Conservation (phyloP, 805 yeast genomes). For the Zygotorulaspora sp. region DNA sequence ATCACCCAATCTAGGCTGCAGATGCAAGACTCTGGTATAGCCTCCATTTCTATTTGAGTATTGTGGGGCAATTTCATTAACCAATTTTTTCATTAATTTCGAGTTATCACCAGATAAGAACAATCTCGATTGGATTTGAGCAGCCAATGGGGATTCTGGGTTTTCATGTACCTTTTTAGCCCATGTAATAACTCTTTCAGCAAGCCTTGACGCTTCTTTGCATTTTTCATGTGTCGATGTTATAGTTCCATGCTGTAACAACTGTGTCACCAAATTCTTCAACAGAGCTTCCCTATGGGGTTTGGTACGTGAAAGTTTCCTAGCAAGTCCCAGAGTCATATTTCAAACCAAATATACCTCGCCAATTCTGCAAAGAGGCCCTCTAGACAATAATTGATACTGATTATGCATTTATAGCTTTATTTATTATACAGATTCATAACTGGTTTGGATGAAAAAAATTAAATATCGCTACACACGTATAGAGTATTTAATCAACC, state of each 20-base stretch:
- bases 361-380: no score
- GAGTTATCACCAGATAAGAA: constrained; percentile 46
- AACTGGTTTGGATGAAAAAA: background rate
- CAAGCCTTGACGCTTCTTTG: constrained; percentile 57
- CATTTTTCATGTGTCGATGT: constrained; percentile 74
- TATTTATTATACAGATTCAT: no score
- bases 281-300: constrained; percentile 53
- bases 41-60: constrained; percentile 68
- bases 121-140: constrained; percentile 38
- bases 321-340: constrained; percentile 33
- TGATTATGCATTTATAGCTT: no score
- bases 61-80: constrained; percentile 59
- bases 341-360: background rate
- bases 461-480: background rate
- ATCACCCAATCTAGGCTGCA: constrained; percentile 86
- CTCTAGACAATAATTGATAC: no score
- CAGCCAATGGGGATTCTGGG: constrained; percentile 19
- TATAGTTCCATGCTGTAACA: constrained; percentile 66
- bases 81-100: constrained; percentile 56
- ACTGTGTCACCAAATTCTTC: constrained; percentile 60
- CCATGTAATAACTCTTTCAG: constrained; percentile 59
- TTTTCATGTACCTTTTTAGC: constrained; percentile 40
- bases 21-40: constrained; percentile 74
- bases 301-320: constrained; percentile 39
- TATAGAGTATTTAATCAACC: background rate